phyloP scores from a whole-genome alignment of 192 early-diverging fungal genomes.

The Coemansia pectinata region DNA sequence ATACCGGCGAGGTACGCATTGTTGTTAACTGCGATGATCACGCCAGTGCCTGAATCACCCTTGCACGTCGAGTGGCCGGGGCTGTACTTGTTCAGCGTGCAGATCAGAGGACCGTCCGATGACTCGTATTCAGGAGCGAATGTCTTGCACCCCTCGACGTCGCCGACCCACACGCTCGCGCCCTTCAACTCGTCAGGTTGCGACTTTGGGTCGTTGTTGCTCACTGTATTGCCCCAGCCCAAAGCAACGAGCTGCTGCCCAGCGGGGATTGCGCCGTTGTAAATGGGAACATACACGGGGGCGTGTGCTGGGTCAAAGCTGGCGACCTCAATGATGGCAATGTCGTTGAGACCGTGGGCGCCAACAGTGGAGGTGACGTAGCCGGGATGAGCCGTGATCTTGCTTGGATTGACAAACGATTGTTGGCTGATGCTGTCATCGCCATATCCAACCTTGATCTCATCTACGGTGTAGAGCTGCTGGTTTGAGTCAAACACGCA shows the following conservation, averaged over 20 bases:
- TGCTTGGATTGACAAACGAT: background rate
- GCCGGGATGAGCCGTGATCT: slow-evolving; percentile 6
- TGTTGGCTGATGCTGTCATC: slow-evolving; percentile 9
- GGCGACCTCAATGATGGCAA: slow-evolving; percentile 16
- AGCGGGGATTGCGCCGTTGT: background rate
- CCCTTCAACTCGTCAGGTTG: background rate
- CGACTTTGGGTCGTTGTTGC: background rate
- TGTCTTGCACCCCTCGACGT: background rate
- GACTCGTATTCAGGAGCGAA: slow-evolving; percentile 7
- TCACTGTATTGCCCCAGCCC: slow-evolving; percentile 14
- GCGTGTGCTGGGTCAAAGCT: background rate
- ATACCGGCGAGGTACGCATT: slow-evolving; percentile 12
- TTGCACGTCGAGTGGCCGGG: slow-evolving; percentile 2
- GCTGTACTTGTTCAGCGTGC: slow-evolving; percentile 6
- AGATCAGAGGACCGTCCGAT: slow-evolving; percentile 9
- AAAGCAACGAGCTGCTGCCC: slow-evolving; percentile 13
- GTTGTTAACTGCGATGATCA: background rate
- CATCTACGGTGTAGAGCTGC: background rate
- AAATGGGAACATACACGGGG: slow-evolving; percentile 3
- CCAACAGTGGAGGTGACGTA: background rate
- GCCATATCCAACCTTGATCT: slow-evolving; percentile 12
- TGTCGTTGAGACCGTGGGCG: slow-evolving; percentile 7
- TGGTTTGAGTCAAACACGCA: slow-evolving; percentile 1
- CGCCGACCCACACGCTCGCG: slow-evolving; percentile 8
- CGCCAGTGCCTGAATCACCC: slow-evolving; percentile 21